phyloP scores from a whole-genome alignment of 2,329 filamentous ascomycete genomes.

The Pezicula radicicola region DNA sequence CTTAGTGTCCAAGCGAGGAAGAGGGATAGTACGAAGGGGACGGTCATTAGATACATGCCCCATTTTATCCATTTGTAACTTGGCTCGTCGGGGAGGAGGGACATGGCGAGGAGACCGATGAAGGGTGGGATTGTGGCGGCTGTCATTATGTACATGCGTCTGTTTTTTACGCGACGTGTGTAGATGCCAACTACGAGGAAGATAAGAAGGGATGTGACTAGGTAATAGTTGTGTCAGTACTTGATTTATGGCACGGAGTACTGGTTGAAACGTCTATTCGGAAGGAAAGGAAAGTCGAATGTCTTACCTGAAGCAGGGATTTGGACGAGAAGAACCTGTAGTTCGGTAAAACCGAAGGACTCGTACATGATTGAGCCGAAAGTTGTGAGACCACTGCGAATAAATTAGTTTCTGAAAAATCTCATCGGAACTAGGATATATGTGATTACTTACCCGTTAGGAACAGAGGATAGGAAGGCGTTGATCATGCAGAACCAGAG shows the following conservation, averaged over 20 bases:
- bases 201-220: constrained; percentile 26
- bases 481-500: neutral
- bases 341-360: constrained; percentile 23
- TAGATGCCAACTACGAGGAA: constrained; percentile 30
- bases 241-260: neutral
- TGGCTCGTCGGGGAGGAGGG: constrained; percentile 28
- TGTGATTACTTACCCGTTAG: neutral
- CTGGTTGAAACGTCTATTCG: neutral
- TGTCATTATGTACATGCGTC: constrained; percentile 32
- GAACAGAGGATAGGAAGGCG: neutral
- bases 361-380: constrained; percentile 13
- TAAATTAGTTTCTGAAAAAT: neutral
- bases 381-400: neutral
- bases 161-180: constrained; percentile 23
- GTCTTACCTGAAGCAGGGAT: neutral
- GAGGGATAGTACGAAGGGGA: constrained; percentile 39
- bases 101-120: constrained; percentile 30
- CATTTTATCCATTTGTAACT: constrained; percentile 33
- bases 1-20: constrained; percentile 35
- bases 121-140: constrained; percentile 28
- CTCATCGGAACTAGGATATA: neutral
- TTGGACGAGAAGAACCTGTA: constrained; percentile 29
- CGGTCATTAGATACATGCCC: constrained; percentile 26
- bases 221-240: constrained; percentile 23
- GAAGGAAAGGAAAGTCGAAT: neutral